Base-by-base conservation (phyloP, 306 rosid genomes). In the Trifolium dubium region DNA sequence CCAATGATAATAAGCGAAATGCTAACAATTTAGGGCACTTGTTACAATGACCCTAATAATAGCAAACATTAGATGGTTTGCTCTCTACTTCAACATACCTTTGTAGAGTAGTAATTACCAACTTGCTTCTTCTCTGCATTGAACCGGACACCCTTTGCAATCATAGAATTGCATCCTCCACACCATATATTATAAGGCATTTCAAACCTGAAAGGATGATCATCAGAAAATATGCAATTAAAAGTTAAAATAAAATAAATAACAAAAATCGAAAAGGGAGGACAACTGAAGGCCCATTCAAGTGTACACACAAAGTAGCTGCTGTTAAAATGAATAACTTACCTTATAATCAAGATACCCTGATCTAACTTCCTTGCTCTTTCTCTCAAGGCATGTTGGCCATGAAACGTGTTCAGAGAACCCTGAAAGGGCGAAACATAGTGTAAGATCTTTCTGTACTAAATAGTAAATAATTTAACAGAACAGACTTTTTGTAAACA, bases 131-230 rank as follows among this genome's bases (percentile, higher is more conserved):
- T 94, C 88, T 94, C 99, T 2, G 99, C 97, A 80, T 89, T 92
- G 83, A 91, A 94, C 66, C 97, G 84, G 60, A 94, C 99, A 79
- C 99, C 99, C 86, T 94, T 94, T 4, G 88, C 97, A 83, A 94
- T 94, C 97, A 94, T 94, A 67, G 96, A 87, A 81, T 94, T 94
- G 85, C 99, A 94, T 69, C 99, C 99, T 75, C 88, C 99, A 68
- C 99, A 94, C 96, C 96, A 91, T 82, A 94, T 81, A 67, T 94
- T 89, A 69, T 72, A 92, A 51, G 96, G 97, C 99, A 89, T 94
- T 95, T 94, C 99, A 68, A 94, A 92, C 87, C 97, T 89, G 87
- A 71, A 69, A 64, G 37, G 54, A 69, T 39, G 64, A 32, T 43
- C 64, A 44, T 61, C 14, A 55, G 53, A 43, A 28, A 53, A 74